A percentile compares a stretch with the other conserved stretches of the same genome.
Conservation (phyloP, 129 eudicot species). For the Lactuca saligna region DNA sequence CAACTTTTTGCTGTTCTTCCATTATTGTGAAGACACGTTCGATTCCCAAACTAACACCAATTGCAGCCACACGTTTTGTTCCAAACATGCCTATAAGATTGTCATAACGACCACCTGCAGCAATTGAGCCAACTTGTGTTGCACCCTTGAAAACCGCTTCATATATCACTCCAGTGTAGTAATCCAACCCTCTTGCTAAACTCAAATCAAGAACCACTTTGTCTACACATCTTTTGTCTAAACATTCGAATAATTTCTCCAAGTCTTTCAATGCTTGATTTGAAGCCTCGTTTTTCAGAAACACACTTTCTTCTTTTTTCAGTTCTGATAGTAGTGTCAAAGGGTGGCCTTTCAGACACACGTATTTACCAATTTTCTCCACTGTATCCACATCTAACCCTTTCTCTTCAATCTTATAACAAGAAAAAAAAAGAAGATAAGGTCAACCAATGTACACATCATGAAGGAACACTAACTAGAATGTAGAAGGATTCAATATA, state of each 20-base stretch:
- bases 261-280: slow-evolving; percentile 68
- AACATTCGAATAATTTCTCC: slow-evolving; percentile 70
- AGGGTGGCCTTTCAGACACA: slow-evolving; percentile 65
- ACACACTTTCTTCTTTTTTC: slow-evolving; percentile 57
- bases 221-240: slow-evolving; percentile 57
- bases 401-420: slow-evolving; percentile 70
- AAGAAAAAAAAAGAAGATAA: too few relatives aligned
- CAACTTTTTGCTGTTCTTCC: slow-evolving; percentile 79
- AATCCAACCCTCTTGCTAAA: slow-evolving; percentile 97
- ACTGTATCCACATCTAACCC: slow-evolving; percentile 67
- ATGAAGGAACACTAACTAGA: slow-evolving; percentile 1
- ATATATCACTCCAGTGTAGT: slow-evolving; percentile 91
- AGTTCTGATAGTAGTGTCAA: slow-evolving; percentile 60
- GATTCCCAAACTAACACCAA: slow-evolving; percentile 90
- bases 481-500: neutral
- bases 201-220: slow-evolving; percentile 84
- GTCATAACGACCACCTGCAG: slow-evolving; percentile 97
- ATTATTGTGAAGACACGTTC: slow-evolving; percentile 87
- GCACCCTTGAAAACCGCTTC: slow-evolving; percentile 93
- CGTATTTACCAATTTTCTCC: slow-evolving; percentile 70
- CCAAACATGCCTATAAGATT: slow-evolving; percentile 87
- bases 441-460: neutral
- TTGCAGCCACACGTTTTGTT: slow-evolving; percentile 71
- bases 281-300: slow-evolving; percentile 55
- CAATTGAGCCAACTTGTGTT: slow-evolving; percentile 98